Evolutionary conservation across 2,329 filamentous ascomycete genomes (phyloP), one percentile per base, ranked within the genome.

Genomic region (Fusarium sp.): DNA sequence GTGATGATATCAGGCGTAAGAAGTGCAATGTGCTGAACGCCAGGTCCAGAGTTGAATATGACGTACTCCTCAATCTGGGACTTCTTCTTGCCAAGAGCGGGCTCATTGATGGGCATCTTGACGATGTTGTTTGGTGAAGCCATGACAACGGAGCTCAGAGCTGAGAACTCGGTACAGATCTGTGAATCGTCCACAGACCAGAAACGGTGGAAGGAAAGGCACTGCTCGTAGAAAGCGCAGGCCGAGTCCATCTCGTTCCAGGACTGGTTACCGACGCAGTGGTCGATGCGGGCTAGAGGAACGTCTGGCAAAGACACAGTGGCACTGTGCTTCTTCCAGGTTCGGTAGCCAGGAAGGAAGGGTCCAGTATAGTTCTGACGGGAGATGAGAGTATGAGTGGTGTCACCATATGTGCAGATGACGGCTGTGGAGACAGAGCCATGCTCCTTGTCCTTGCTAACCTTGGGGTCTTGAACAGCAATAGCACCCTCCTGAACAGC

Each of bases 71-170:
- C 95, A 76, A 98, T 98, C 84, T 98, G 95, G 15, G 91, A 94
- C 82, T 94, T 93, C 83, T 94, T 95, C 85, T 96, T 96, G 65
- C 95, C 95, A 3, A 89, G 86, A 1, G 95, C 95, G 4, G 95
- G 95, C 84, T 98, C 95, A 86, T 98, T 98, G 88, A 98, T 97
- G 77, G 95, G 95, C 94, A 98, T 98, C 85, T 98, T 98, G 83
- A 98, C 94, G 8, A 92, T 81, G 64, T 95, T 92, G 84, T 95
- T 94, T 67, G 91, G 90, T 8, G 91, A 94, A 45, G 93, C 90
- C 94, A 98, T 97, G 79, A 98, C 95, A 78, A 98, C 91, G 78
- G 90, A 93, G 83, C 92, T 94, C 52, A 98, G 87, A 14, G 95
- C 94, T 2, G 92, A 94, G 87, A 94, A 98, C 80, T 97, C 94